Percentiles rank a stretch among this genome's conserved stretches.
These are phyloP conservation scores for Wickerhamiella alocasiicola DNA, from an alignment of 805 yeast genomes.

Conservation along the genomic window DNA sequence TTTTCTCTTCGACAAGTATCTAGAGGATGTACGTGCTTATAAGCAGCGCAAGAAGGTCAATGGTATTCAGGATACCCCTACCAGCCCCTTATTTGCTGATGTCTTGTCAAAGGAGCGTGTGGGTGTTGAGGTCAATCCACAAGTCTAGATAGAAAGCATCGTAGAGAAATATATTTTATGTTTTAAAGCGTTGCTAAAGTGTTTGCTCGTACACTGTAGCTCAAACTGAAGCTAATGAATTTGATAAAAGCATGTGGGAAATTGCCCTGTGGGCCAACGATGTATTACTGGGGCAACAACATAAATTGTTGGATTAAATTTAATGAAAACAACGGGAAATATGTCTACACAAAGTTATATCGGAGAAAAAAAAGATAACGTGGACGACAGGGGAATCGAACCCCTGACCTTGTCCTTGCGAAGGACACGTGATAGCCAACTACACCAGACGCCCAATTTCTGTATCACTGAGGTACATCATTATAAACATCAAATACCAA, in stretches of 20 bases:
- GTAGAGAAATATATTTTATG: too few relatives aligned
- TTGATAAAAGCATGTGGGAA: too few relatives aligned
- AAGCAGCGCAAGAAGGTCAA: slow-evolving; percentile 33
- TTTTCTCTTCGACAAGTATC: slow-evolving; percentile 81
- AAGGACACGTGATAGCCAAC: slow-evolving; percentile 20
- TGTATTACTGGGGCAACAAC: not conserved
- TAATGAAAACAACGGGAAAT: too few relatives aligned
- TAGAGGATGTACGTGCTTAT: slow-evolving; percentile 53
- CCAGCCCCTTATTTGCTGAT: slow-evolving; percentile 32
- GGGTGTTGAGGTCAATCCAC: slow-evolving; percentile 32
- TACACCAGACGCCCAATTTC: slow-evolving; percentile 17
- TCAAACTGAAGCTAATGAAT: too few relatives aligned
- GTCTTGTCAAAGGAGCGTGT: slow-evolving; percentile 33
- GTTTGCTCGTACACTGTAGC: not conserved
- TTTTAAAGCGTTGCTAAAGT: not conserved
- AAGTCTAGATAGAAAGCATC: slow-evolving; percentile 18
- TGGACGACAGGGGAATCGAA: slow-evolving; percentile 19
- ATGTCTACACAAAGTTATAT: too few relatives aligned
- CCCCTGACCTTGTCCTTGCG: slow-evolving; percentile 20
- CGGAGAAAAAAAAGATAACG: slow-evolving; percentile 3
- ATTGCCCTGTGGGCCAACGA: not conserved
- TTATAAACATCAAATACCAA: too few relatives aligned
- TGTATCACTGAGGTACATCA: not conserved
- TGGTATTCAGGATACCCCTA: slow-evolving; percentile 30
- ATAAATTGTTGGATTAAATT: not conserved